Conservation (phyloP, 1,139 yeast genomes). For the Yamadazyma trypodendri region DNA sequence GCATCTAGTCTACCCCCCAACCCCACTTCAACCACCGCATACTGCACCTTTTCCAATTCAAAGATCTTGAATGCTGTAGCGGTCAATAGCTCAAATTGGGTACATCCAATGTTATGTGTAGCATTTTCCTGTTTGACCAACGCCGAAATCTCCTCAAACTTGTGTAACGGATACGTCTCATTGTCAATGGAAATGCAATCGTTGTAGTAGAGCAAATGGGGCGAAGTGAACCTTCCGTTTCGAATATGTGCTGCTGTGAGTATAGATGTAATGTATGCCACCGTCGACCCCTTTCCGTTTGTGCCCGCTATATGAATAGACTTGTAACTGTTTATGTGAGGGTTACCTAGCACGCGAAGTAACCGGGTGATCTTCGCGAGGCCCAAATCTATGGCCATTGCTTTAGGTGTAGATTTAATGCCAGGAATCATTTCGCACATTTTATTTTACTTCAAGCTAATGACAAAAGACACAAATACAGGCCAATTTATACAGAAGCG, state of each 20-base stretch:
- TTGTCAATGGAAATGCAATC: constrained; percentile 75
- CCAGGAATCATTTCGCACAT: too few species aligned
- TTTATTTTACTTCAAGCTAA: background rate
- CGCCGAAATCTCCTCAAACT: constrained; percentile 47
- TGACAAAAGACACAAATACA: constrained; percentile 8
- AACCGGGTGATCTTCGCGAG: constrained; percentile 58
- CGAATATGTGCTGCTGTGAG: constrained; percentile 47
- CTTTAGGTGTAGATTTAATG: too few species aligned
- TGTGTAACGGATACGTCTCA: constrained; percentile 45
- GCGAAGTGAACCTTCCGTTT: constrained; percentile 84
- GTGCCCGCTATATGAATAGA: constrained; percentile 90
- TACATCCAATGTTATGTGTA: constrained; percentile 54
- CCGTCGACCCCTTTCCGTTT: constrained; percentile 91
- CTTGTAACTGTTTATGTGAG: constrained; percentile 55
- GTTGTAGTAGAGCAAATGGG: constrained; percentile 70
- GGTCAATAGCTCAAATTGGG: constrained; percentile 84
- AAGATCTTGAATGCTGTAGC: constrained; percentile 82
- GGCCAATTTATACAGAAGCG: constrained; percentile 43
- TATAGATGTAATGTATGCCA: constrained; percentile 71
- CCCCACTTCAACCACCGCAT: constrained; percentile 87
- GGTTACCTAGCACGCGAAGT: constrained; percentile 63
- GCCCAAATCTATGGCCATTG: constrained; percentile 57
- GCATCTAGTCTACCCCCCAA: constrained; percentile 88
- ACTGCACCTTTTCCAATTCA: constrained; percentile 52
- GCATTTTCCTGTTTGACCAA: constrained; percentile 36